Conservation (phyloP, 2,329 filamentous ascomycete species). For the Hirsutella rhossiliensis region DNA sequence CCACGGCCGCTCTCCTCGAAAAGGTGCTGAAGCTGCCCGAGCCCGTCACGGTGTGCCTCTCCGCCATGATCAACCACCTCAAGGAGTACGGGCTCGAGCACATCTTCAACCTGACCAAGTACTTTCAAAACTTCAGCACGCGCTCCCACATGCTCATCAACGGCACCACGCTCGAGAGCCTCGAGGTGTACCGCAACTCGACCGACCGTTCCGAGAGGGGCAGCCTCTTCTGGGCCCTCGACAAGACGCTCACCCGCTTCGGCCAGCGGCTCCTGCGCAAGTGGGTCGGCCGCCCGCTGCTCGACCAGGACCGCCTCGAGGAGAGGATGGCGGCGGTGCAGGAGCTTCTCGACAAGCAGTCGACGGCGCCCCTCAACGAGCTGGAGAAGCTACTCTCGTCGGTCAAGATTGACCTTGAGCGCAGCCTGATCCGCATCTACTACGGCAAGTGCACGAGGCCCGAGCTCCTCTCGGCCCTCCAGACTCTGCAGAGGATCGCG, state of each 20-base stretch:
- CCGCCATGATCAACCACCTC: conserved; percentile 90
- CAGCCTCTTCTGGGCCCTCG: conserved; percentile 89
- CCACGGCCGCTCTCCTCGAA: conserved; percentile 59
- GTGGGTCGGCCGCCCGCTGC: conserved; percentile 85
- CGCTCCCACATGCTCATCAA: conserved; percentile 93
- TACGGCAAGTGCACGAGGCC: conserved; percentile 91
- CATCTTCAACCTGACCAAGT: conserved; percentile 91
- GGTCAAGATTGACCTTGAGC: conserved; percentile 75
- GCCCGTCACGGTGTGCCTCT: conserved; percentile 80
- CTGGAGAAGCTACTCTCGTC: conserved; percentile 59
- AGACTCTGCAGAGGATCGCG: conserved; percentile 72
- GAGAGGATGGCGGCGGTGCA: conserved; percentile 75
- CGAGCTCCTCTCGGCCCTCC: conserved; percentile 74
- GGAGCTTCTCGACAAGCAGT: conserved; percentile 62
- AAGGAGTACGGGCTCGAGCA: conserved; percentile 88
- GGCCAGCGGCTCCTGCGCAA: conserved; percentile 80
- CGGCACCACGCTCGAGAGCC: conserved; percentile 83
- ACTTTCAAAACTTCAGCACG: conserved; percentile 92
- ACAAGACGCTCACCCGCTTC: conserved; percentile 83
- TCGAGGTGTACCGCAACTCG: conserved; percentile 92
- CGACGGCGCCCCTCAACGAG: conserved; percentile 57
- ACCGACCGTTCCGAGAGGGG: conserved; percentile 78
- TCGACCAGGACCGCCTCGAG: conserved; percentile 64
- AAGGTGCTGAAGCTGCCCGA: conserved; percentile 79
- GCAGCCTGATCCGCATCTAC: conserved; percentile 88